A percentile compares a stretch with the other conserved stretches of the same genome.
Conservation (phyloP, 108 stramenopile species). For the Fistulifera pelliculosa region DNA sequence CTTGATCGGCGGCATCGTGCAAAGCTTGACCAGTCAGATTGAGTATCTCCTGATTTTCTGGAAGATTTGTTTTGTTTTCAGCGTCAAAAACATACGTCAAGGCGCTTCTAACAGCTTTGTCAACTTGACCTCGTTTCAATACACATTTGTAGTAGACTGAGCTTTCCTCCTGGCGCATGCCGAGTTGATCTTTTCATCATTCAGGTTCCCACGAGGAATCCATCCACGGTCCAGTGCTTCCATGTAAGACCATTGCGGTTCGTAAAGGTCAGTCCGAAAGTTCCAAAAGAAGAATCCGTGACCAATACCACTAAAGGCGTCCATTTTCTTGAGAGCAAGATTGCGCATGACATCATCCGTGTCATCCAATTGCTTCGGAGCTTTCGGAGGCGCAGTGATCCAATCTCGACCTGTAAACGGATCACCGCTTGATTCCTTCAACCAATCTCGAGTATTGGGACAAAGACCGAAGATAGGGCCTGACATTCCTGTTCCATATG, state of each 20-base stretch:
- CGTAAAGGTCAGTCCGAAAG: conserved; percentile 84
- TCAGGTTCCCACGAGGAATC: conserved; percentile 67
- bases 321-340: conserved; percentile 73
- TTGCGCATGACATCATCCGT: conserved; percentile 70
- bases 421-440: conserved; percentile 49
- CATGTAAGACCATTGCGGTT: conserved; percentile 81
- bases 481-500: conserved; percentile 82
- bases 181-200: conserved; percentile 33
- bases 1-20: conserved; percentile 34
- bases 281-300: conserved; percentile 91
- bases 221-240: conserved; percentile 62
- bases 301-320: conserved; percentile 68
- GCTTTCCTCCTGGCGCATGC: conserved; percentile 57
- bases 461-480: conserved; percentile 67
- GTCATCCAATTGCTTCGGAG: conserved; percentile 52
- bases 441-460: conserved; percentile 75
- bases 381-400: conserved; percentile 62
- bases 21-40: conserved; percentile 40
- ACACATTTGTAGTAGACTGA: conserved; percentile 42
- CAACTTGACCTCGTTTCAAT: conserved; percentile 38
- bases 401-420: conserved; percentile 51
- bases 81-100: conserved; percentile 32
- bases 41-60: conserved; percentile 21
- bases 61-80: conserved; percentile 13
- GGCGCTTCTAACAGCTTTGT: conserved; percentile 32